These are phyloP conservation scores for Oidiodendron maius DNA, from an alignment of 495 filamentous ascomycete genomes.

Conservation along the genomic window DNA sequence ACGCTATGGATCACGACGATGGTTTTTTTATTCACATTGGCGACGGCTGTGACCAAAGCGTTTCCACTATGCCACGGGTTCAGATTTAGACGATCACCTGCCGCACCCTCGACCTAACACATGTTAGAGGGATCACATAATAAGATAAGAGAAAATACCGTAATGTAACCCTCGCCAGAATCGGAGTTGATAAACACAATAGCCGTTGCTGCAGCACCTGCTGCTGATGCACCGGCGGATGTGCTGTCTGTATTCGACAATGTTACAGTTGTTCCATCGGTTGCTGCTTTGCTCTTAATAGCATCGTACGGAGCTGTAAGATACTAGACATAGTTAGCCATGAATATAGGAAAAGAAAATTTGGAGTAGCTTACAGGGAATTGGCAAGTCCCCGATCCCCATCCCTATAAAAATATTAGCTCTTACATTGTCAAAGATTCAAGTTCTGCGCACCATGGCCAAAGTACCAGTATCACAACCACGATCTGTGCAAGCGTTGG, in stretches of 20 bases:
- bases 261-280: slow-evolving; percentile 58
- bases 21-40: slow-evolving; percentile 76
- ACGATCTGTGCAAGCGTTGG: slow-evolving; percentile 80
- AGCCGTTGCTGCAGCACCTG: slow-evolving; percentile 56
- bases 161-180: slow-evolving; percentile 81
- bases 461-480: slow-evolving; percentile 81
- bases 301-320: slow-evolving; percentile 80
- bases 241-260: slow-evolving; percentile 68
- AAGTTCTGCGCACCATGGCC: no score
- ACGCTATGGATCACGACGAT: slow-evolving; percentile 85
- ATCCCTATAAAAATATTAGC: no score
- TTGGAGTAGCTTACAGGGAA: slow-evolving; percentile 96
- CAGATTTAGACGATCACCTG: slow-evolving; percentile 85
- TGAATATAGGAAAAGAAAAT: no score
- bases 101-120: slow-evolving; percentile 76
- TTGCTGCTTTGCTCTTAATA: slow-evolving; percentile 64
- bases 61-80: slow-evolving; percentile 85
- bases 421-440: slow-evolving; percentile 45
- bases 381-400: slow-evolving; percentile 84
- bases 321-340: no score
- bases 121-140: no score
- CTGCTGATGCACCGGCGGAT: slow-evolving; percentile 55
- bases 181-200: slow-evolving; percentile 88
- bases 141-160: slow-evolving; percentile 58
- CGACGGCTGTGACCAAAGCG: slow-evolving; percentile 67